A percentile compares a stretch with the other conserved stretches of the same genome.
Evolutionary conservation across 2,329 filamentous ascomycete genomes (phyloP).

Genomic region (Annulohypoxylon truncatum): DNA sequence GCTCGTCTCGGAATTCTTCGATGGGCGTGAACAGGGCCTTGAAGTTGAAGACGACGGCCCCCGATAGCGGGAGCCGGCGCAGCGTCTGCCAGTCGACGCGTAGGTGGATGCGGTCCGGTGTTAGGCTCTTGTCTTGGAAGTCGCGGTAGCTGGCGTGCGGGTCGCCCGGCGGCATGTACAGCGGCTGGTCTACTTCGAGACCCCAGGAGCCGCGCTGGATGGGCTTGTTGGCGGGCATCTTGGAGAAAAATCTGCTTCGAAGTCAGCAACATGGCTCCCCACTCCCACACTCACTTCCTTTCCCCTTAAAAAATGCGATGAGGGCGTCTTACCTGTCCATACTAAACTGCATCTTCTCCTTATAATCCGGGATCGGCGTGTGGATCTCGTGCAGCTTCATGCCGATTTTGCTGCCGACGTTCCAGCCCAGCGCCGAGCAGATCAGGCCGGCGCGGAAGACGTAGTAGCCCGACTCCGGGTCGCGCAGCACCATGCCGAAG

Average conservation of each 20-base stretch:
- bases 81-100: constrained; percentile 92
- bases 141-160: constrained; percentile 71
- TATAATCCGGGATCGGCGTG: constrained; percentile 80
- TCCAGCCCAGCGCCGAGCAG: constrained; percentile 86
- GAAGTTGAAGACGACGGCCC: constrained; percentile 85
- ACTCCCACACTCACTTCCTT: too few relatives aligned
- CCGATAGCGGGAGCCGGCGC: constrained; percentile 80
- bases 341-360: constrained; percentile 86
- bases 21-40: constrained; percentile 86
- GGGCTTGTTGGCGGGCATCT: constrained; percentile 77
- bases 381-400: constrained; percentile 78
- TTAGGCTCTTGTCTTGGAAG: constrained; percentile 67
- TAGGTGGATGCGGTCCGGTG: constrained; percentile 70
- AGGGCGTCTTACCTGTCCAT: constrained; percentile 75
- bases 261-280: not conserved
- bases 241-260: constrained; percentile 76
- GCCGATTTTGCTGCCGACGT: constrained; percentile 78
- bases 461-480: constrained; percentile 78
- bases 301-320: not conserved
- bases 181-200: constrained; percentile 77
- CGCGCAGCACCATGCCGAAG: constrained; percentile 80
- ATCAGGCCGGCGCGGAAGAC: constrained; percentile 79
- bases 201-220: constrained; percentile 90
- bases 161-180: constrained; percentile 79
- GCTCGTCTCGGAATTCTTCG: constrained; percentile 75